Evolutionary conservation across 768 basidiomycete species (phyloP), one percentile per base, ranked within the genome.

Genomic region (Rhizopogon vinicolor): DNA sequence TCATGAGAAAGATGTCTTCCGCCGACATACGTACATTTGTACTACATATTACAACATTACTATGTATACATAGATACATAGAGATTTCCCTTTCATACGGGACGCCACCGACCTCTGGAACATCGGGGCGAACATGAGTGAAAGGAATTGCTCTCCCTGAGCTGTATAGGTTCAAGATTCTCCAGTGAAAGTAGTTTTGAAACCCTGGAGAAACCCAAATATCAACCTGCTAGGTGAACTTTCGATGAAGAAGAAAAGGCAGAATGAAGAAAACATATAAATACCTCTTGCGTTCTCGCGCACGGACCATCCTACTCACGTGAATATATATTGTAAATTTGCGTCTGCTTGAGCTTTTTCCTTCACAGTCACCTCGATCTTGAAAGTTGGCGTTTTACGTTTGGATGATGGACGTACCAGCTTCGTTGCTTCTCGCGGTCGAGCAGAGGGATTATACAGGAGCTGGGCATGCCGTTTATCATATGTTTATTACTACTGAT

Each of bases 381-480:
- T 66, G 69, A 62, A 25, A 67, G 63, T 67, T 65, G 61, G 65
- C 65, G 68, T 69, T 62, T 65, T 63, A 51, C 54, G 45, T 52
- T 53, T 28, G 52, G 40, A 52, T 54, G 55, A 56, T 49, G 46
- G 46, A 58, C 64, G 52, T 67, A 49, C 37, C 41, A 33, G 35
- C 61, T 65, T 68, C 60, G 60, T 62, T 49, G 57, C 58, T 62
- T 55, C 57, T 58, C 66, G 68, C 57, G 58, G 66, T 71, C 76
- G 83, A 82, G 83, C 63, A 85, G 75, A 84, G 58, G 51, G 62
- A 76, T 55, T 56, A 61, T 58, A 57, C 81, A 77, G 63, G 74
- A 74, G 72, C 85, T 87, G 85, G 86, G 86, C 86, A 85, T 87
- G 84, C 78, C 82, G 78, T 81, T 77, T 74, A 67, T 78, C 77